Conservation (phyloP, 2,329 filamentous ascomycete species). For the Phialemoniopsis sp. region DNA sequence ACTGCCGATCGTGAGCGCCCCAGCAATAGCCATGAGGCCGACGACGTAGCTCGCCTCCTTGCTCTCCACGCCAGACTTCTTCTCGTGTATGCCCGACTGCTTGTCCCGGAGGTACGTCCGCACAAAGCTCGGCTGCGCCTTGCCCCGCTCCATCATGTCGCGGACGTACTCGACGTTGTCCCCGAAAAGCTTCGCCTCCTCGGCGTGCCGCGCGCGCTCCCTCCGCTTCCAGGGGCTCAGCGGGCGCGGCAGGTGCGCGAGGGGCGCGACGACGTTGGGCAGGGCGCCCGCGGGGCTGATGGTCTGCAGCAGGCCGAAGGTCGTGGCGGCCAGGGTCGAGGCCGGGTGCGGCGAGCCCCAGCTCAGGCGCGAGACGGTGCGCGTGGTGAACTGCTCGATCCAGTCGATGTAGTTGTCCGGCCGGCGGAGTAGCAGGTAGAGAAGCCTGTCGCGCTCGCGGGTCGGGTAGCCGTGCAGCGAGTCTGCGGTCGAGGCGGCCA, state of each 20-base stretch:
- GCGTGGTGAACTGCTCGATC: conserved; percentile 41
- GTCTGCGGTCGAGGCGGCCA: conserved; percentile 28
- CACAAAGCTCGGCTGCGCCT: conserved; percentile 33
- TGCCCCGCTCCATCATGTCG: conserved; percentile 21
- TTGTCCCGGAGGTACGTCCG: conserved; percentile 31
- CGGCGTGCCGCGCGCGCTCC: conserved; percentile 31
- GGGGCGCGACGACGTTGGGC: conserved; percentile 33
- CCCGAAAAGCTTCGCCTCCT: conserved; percentile 31
- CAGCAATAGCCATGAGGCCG: conserved; percentile 43
- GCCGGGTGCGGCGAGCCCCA: conserved; percentile 39
- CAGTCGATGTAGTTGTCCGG: conserved; percentile 37
- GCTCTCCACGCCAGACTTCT: conserved; percentile 14
- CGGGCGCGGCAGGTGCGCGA: conserved; percentile 29
- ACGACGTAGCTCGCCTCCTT: conserved; percentile 35
- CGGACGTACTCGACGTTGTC: conserved; percentile 30
- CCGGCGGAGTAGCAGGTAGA: conserved; percentile 33
- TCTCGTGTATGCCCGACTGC: too few species aligned
- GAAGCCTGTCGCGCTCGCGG: conserved; percentile 38
- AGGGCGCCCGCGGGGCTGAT: conserved; percentile 40
- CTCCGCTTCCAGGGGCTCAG: conserved; percentile 41
- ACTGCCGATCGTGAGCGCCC: conserved; percentile 37
- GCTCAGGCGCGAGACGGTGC: conserved; percentile 38
- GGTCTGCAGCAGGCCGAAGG: conserved; percentile 38
- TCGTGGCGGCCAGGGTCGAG: conserved; percentile 34
- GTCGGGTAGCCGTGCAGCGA: conserved; percentile 36